phyloP scores from a whole-genome alignment of 2,329 filamentous ascomycete genomes.

The Aureobasidium musti region DNA sequence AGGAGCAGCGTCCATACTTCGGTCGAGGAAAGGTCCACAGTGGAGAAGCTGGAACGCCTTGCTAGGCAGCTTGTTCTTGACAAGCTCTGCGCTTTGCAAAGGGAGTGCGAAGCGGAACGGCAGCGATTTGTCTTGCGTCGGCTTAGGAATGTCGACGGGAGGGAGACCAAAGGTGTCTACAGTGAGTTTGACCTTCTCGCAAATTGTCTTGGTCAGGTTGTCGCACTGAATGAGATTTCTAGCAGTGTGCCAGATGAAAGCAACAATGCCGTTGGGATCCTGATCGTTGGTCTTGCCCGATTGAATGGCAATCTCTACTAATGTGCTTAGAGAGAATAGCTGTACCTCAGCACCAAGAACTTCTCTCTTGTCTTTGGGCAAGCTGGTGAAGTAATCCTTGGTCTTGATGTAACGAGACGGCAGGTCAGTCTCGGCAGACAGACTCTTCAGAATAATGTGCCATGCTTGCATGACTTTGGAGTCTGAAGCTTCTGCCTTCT shows the following conservation, averaged over 20 bases:
- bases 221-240: constrained; percentile 44
- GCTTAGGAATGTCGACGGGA: constrained; percentile 38
- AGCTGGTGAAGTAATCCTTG: constrained; percentile 51
- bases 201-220: constrained; percentile 48
- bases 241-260: constrained; percentile 51
- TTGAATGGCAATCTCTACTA: constrained; percentile 53
- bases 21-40: constrained; percentile 72
- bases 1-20: constrained; percentile 67
- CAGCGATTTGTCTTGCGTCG: constrained; percentile 45
- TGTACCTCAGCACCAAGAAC: constrained; percentile 51
- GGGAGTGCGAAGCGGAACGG: constrained; percentile 49
- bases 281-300: constrained; percentile 43
- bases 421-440: constrained; percentile 51
- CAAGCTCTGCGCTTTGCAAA: constrained; percentile 35
- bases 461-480: constrained; percentile 51
- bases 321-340: constrained; percentile 53
- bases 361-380: constrained; percentile 45
- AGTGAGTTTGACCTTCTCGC: constrained; percentile 42
- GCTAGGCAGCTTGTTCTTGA: constrained; percentile 44
- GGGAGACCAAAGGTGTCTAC: constrained; percentile 47
- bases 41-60: constrained; percentile 67
- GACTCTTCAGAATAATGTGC: constrained; percentile 48
- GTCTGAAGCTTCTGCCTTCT: constrained; percentile 46
- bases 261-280: constrained; percentile 46
- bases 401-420: constrained; percentile 53